phyloP scores from a whole-genome alignment of 768 basidiomycete genomes.

The Rhodotorula kratochvilovae region DNA sequence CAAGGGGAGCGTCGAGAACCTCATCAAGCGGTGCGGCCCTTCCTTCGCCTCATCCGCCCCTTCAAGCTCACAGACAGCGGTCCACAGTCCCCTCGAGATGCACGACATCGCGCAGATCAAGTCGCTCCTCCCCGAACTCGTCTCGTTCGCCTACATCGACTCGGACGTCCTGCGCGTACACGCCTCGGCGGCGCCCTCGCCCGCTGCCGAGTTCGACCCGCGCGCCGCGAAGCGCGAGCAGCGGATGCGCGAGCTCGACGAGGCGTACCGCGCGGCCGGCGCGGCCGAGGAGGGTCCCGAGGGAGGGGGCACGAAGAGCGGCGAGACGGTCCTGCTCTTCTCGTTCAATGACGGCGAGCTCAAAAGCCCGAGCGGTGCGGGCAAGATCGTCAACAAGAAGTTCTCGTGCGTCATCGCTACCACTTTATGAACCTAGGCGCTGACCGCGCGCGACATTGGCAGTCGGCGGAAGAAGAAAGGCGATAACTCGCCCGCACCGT shows the following conservation, averaged over 20 bases:
- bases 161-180: conserved; percentile 60
- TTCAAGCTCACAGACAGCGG: neutral
- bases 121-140: conserved; percentile 76
- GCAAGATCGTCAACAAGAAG: conserved; percentile 37
- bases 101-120: conserved; percentile 75
- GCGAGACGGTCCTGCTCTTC: conserved; percentile 55
- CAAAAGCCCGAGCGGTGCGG: conserved; percentile 41
- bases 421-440: neutral
- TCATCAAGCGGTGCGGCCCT: conserved; percentile 63
- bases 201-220: conserved; percentile 46
- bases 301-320: conserved; percentile 7
- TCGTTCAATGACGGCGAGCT: conserved; percentile 55
- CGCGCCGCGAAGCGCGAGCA: conserved; percentile 25
- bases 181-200: conserved; percentile 45
- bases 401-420: conserved; percentile 20
- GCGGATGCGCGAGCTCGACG: conserved; percentile 26
- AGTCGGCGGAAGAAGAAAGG: conserved; percentile 23
- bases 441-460: neutral
- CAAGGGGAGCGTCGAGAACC: conserved; percentile 70
- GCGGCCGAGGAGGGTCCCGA: conserved; percentile 12
- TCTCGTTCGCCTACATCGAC: conserved; percentile 78
- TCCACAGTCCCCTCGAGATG: conserved; percentile 68
- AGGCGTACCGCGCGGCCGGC: conserved; percentile 38
- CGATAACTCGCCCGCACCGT: conserved; percentile 1
- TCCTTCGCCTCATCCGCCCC: too few relatives aligned